These are phyloP conservation scores for Aspergillus novoparasiticus DNA, from an alignment of 2,329 filamentous ascomycete species.

Conservation along the genomic window DNA sequence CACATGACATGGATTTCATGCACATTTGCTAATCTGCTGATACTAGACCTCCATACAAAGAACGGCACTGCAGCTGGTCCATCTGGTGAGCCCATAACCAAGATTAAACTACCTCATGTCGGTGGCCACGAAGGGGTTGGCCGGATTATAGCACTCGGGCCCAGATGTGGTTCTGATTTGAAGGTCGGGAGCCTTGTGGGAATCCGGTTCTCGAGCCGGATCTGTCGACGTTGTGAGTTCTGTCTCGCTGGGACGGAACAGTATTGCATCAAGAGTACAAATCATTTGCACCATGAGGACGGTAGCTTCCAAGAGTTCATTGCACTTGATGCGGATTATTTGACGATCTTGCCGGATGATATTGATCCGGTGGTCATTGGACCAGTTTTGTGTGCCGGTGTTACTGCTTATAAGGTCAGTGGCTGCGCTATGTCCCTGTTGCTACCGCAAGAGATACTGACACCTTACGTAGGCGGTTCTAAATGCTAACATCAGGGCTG, in stretches of 20 bases:
- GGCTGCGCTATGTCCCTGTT: neutral
- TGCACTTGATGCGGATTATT: slow-evolving; percentile 47
- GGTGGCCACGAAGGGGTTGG: slow-evolving; percentile 51
- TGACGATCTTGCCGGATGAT: slow-evolving; percentile 48
- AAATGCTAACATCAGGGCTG: slow-evolving; percentile 43
- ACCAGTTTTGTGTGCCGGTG: slow-evolving; percentile 48
- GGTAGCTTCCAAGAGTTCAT: slow-evolving; percentile 51
- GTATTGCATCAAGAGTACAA: slow-evolving; percentile 46
- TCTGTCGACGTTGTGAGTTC: slow-evolving; percentile 48
- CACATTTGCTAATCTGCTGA: neutral
- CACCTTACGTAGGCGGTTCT: slow-evolving; percentile 38
- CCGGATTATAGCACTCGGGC: slow-evolving; percentile 43
- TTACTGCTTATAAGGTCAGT: slow-evolving; percentile 48
- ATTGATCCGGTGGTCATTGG: slow-evolving; percentile 45
- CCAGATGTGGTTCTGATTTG: slow-evolving; percentile 36
- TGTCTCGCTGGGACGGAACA: slow-evolving; percentile 46
- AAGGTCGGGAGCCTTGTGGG: slow-evolving; percentile 46
- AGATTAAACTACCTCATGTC: slow-evolving; percentile 50
- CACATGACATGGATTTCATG: neutral
- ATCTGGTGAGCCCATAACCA: slow-evolving; percentile 45
- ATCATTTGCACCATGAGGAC: slow-evolving; percentile 51
- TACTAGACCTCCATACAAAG: slow-evolving; percentile 45
- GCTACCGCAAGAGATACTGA: neutral
- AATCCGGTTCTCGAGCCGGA: slow-evolving; percentile 46
- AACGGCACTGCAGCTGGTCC: slow-evolving; percentile 41